Evolutionary conservation across 805 yeast genomes (phyloP), one percentile per base, ranked within the genome.

Genomic region (Blastobotrys muscicola): DNA sequence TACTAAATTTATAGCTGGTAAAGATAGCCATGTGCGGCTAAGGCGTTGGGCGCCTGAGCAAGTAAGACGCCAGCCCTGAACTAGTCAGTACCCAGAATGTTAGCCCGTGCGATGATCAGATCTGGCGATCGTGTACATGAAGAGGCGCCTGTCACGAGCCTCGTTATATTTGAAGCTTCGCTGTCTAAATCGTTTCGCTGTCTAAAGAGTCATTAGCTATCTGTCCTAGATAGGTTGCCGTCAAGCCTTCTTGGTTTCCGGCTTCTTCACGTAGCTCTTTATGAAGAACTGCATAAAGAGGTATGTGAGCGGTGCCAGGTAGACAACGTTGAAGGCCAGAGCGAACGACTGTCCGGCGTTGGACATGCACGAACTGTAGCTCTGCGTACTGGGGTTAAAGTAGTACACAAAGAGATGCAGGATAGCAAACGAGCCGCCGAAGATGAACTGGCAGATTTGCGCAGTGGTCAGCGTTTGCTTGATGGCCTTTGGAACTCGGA

Each of bases 351-450:
- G 77, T 48, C 78, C 82, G 11, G 79, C 64, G 42, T 75, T 67
- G 14, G 68, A 60, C 45, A 81, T 71, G 58, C 87, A 81, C 48
- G 68, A 59, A 38, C 65, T 62, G 54, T 66, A 70, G 11, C 50
- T 51, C 13, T 66, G 69, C 31, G 69, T 65, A 23, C 58, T 48
- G 10, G 71, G 62, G 56, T 80, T 81, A 48, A 71, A 70, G 57
- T 76, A 78, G 58, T 69, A 69, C 43, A 81, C 69, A 55, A 80
- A 81, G 40, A 80, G 60, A 57, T 81, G 86, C 46, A 72, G 60
- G 34, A 77, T 61, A n/a, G 85, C 85, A 47, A 80, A 64, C 3
- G 78, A 69, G 20, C 86, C 87, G 16, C 87, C 87, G 40, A 76
- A 55, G 8, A 81, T 66, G 56, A 81, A 81, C 61, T 81, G 87